Evolutionary conservation across 106 monocot genomes (phyloP).

Genomic region (Dioscorea alata): DNA sequence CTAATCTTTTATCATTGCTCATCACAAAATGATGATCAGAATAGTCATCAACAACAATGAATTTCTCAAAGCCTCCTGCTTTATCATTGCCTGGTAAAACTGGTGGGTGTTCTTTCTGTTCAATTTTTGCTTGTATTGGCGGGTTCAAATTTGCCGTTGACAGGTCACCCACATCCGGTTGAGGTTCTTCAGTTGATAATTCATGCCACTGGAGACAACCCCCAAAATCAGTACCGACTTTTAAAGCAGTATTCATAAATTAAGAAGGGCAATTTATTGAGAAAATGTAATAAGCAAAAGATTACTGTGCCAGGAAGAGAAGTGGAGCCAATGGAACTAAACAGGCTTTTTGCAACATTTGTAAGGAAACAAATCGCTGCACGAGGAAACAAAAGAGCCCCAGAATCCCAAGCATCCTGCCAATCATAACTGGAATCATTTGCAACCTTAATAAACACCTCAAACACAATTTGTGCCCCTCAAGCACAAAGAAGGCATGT

Average conservation of each 20-base stretch:
- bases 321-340: constrained; percentile 25
- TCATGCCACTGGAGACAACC: constrained; percentile 18
- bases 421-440: constrained; percentile 12
- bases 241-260: neutral
- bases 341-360: constrained; percentile 36
- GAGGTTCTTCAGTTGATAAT: constrained; percentile 13
- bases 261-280: neutral
- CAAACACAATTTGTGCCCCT: neutral
- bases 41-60: constrained; percentile 62
- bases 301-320: constrained; percentile 17
- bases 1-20: constrained; percentile 11
- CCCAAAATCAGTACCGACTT: constrained; percentile 4
- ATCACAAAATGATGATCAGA: constrained; percentile 81
- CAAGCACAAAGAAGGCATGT: too few relatives aligned
- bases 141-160: constrained; percentile 8
- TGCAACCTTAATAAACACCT: constrained; percentile 16
- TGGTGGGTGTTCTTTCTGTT: constrained; percentile 7
- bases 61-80: constrained; percentile 38
- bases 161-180: constrained; percentile 8
- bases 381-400: constrained; percentile 26
- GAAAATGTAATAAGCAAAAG: neutral
- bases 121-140: constrained; percentile 7
- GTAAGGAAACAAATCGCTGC: constrained; percentile 36
- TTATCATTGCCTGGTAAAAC: constrained; percentile 10
- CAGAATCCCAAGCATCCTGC: constrained; percentile 19